Conservation (phyloP, 2,329 filamentous ascomycete species). For the Aspergillus neotritici region DNA sequence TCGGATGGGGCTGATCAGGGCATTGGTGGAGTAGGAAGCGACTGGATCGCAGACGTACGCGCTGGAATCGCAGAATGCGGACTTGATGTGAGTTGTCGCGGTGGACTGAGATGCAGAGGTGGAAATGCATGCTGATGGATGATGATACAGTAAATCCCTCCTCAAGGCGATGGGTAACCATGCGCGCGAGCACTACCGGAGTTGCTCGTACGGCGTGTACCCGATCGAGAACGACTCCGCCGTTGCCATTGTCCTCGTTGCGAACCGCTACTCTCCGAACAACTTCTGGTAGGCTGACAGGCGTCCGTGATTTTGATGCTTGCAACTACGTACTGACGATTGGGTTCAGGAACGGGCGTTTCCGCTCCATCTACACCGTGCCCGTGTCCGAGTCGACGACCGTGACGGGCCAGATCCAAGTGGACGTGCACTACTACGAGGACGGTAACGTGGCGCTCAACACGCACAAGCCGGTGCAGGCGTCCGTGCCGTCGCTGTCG, state of each 20-base stretch:
- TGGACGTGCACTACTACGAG: conserved; percentile 99
- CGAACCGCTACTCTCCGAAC: conserved; percentile 95
- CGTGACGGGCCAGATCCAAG: conserved; percentile 75
- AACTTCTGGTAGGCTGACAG: conserved; percentile 73
- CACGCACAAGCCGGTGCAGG: conserved; percentile 70
- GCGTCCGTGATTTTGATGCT: conserved; percentile 5
- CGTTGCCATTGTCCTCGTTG: conserved; percentile 76
- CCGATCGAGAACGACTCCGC: conserved; percentile 69
- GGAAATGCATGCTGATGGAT: background rate
- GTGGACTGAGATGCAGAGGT: too few relatives aligned
- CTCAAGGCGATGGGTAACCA: conserved; percentile 71
- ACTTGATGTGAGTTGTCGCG: conserved; percentile 63
- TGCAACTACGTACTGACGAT: background rate
- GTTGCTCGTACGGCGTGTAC: conserved; percentile 74
- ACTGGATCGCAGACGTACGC: conserved; percentile 74
- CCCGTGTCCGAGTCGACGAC: conserved; percentile 54
- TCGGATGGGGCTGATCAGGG: conserved; percentile 2
- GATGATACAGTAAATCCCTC: conserved; percentile 68
- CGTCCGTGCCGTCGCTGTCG: conserved; percentile 56
- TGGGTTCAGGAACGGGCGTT: conserved; percentile 75
- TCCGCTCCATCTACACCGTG: conserved; percentile 82
- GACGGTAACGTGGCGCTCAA: conserved; percentile 93
- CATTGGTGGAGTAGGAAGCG: conserved; percentile 57
- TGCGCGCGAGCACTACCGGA: conserved; percentile 81
- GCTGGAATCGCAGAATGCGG: conserved; percentile 68